Evolutionary conservation across 2,329 filamentous ascomycete genomes (phyloP).

Genomic region (Pseudogymnoascus sp.): DNA sequence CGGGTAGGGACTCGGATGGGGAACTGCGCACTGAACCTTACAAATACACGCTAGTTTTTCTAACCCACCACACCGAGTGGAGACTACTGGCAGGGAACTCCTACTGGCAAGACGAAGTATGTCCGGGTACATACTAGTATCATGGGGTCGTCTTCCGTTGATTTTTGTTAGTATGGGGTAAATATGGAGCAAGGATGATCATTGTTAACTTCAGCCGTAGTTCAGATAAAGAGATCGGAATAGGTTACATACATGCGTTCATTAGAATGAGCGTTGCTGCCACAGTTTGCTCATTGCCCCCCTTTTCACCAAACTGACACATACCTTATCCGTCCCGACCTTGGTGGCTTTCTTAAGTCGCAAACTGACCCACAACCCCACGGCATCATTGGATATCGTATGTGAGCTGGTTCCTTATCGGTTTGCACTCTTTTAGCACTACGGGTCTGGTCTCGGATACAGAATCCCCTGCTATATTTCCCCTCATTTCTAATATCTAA

Average conservation of each 20-base stretch:
- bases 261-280: background rate
- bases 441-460: background rate
- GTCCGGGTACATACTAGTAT: background rate
- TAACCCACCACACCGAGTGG: background rate
- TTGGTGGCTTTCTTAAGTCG: background rate
- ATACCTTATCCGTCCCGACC: background rate
- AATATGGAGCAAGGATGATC: background rate
- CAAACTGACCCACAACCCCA: background rate
- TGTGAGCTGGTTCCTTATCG: background rate
- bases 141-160: background rate
- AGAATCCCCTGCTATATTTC: background rate
- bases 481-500: background rate
- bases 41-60: background rate
- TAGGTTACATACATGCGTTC: background rate
- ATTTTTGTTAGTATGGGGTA: background rate
- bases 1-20: background rate
- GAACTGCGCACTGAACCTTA: background rate
- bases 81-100: background rate
- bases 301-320: background rate
- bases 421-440: background rate
- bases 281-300: background rate
- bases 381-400: background rate
- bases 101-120: background rate
- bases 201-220: background rate
- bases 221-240: background rate